Evolutionary conservation across 2,329 filamentous ascomycete genomes (phyloP), one percentile per base, ranked within the genome.

Genomic region (Xenoacremonium recifei): DNA sequence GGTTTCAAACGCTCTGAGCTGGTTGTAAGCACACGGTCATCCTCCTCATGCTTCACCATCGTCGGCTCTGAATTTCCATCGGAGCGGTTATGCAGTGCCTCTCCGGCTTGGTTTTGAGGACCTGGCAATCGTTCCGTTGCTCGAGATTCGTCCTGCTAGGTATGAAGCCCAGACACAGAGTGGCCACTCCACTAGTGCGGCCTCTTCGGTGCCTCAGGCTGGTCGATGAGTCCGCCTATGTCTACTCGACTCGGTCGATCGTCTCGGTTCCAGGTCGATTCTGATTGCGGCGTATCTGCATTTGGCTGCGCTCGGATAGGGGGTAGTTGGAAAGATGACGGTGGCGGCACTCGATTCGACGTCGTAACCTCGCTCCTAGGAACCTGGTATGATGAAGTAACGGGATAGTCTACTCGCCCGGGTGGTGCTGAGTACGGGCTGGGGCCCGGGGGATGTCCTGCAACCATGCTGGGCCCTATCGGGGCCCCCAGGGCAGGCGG

Each of bases 211-310:
- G 49, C 69, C 52, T 74, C 74, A 18, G 76, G 72, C 61, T 72
- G 78, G 50, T 80, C 81, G 55, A 86, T 78, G 55, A 80, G 69
- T 2, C 79, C 80, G 10, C 73, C 77, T 47, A 84, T 84, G 53
- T 81, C 79, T 36, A 84, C 74, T 13, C 80, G 73, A 27, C 70
- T 63, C 15, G 70, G 64, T 20, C 77, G 71, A 41, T 79, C 77
- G 42, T 77, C 75, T 32, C 73, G 68, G 40, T 60, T 57, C 61
- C 68, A 70, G 19, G 55, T 50, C 16, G 52, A 47, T n/a, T 54
- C 43, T 25, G 44, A 49, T 15, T 50, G 18, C 6, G 42, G 43
- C 5, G 32, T 38, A 17, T 44, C 37, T 29, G 55, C 58, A 6
- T 67, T 61, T 12, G 67, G 59, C 21, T 64, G 65, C 9, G 65